Evolutionary conservation across 2,329 filamentous ascomycete genomes (phyloP), one percentile per base, ranked within the genome.

Genomic region (Aureobasidium sp.): DNA sequence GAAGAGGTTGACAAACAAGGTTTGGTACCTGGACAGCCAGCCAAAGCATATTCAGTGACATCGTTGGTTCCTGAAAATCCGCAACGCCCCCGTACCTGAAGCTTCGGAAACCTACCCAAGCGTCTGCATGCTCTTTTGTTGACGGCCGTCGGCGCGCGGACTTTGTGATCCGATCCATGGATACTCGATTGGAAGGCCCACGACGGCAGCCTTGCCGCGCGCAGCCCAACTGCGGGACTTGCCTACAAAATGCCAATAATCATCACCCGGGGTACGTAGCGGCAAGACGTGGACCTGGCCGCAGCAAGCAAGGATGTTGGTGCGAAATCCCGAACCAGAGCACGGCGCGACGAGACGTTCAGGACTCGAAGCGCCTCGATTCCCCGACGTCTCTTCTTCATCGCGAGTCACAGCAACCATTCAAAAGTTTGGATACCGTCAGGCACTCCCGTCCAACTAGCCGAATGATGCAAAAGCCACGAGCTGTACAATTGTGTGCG

Each of bases 21-120:
- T 59, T 59, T 59, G 44, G 57, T 59, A 45, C 57, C 57, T 59
- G 57, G 57, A 41, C 34, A 27, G 21, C 10, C 32, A 10, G 32
- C 27, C 21, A 10, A 42, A 44, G 25, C 32, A 16, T 44, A 42
- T n/a, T 59, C 44, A 41, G 44, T 15, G 25, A 59, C 39, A 57
- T 44, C 54, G 54, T 59, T 59, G 44, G 57, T 59, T 39, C 57
- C 57, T 59, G 57, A 59, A 59, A 59, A 59, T 59, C 45, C 11
- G 21, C 55, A 25, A 27, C 44, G 55, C 42, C 21, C 21, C 30
- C 34, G 57, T 50, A 50, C 57, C 57, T 59, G 32, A 37, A 27
- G n/a, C 34, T 34, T 45, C 27, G 21, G 47, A 16, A 32, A 15
- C 16, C 49, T 13, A n/a, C 21, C 13, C 16, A 25, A 34, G 34